Evolutionary conservation across 106 monocot genomes (phyloP).

Genomic region (Cymbidium sinense): DNA sequence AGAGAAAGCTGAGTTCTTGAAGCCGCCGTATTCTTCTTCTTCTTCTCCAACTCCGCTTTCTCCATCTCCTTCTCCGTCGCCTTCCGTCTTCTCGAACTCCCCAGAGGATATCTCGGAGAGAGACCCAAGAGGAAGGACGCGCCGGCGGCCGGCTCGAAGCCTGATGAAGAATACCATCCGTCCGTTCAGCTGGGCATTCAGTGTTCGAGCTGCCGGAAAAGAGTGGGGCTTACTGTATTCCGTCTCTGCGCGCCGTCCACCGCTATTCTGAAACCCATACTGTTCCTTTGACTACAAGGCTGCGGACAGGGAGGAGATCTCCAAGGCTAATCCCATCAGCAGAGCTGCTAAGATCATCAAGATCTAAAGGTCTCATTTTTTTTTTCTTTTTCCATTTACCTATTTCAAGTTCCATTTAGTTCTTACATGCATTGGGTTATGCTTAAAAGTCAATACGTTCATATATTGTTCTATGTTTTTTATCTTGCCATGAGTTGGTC

Average conservation of each 20-base stretch:
- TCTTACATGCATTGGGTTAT: neutral
- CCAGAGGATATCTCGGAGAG: neutral
- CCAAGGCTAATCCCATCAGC: slow-evolving; percentile 42
- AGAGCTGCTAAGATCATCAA: slow-evolving; percentile 53
- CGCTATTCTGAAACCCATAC: slow-evolving; percentile 37
- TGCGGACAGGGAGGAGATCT: slow-evolving; percentile 42
- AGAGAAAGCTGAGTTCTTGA: slow-evolving; percentile 5
- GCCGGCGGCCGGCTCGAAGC: neutral
- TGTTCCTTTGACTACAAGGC: slow-evolving; percentile 59
- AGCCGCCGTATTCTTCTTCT: neutral
- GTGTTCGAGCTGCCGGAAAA: slow-evolving; percentile 34
- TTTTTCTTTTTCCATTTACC: neutral
- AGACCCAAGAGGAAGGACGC: neutral
- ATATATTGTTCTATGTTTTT: too few relatives aligned
- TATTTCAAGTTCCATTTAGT: neutral
- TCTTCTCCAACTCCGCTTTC: neutral
- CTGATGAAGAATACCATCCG: neutral
- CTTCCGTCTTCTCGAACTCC: neutral
- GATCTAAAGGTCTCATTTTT: slow-evolving; percentile 14
- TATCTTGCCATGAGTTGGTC: too few relatives aligned
- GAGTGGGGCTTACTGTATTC: slow-evolving; percentile 23
- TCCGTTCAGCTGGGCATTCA: slow-evolving; percentile 7
- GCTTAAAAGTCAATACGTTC: too few relatives aligned
- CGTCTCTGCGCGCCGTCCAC: slow-evolving; percentile 39
- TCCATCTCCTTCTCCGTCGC: neutral